Percentiles rank a stretch among this genome's conserved stretches.
Evolutionary conservation across 441 rosid species (phyloP).

Genomic region (Gossypium davidsonii): DNA sequence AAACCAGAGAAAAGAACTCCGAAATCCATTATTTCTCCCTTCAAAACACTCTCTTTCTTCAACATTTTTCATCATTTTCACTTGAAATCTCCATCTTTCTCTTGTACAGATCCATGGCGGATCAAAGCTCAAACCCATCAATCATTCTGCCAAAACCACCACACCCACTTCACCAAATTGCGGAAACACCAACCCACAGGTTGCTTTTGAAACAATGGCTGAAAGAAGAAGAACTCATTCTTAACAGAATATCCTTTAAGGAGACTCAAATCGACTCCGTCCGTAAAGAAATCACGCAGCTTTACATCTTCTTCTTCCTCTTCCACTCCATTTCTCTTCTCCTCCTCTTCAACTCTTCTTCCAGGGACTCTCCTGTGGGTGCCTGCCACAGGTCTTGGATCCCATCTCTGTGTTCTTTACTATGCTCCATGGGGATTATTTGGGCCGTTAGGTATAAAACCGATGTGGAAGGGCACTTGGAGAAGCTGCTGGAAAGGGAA

Average conservation of each 20-base stretch:
- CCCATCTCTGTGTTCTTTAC: constrained; percentile 60
- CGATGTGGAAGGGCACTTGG: constrained; percentile 68
- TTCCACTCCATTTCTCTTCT: constrained; percentile 70
- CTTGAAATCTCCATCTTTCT: neutral
- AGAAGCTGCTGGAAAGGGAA: constrained; percentile 77
- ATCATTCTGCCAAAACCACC: constrained; percentile 47
- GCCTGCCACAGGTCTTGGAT: constrained; percentile 65
- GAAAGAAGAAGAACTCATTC: constrained; percentile 79
- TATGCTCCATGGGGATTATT: constrained; percentile 62
- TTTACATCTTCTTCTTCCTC: constrained; percentile 75
- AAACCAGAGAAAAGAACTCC: neutral
- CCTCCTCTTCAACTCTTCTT: constrained; percentile 61
- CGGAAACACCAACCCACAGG: constrained; percentile 83
- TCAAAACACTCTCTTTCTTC: neutral
- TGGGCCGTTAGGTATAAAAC: constrained; percentile 86
- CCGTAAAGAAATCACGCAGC: constrained; percentile 59
- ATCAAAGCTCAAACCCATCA: constrained; percentile 29
- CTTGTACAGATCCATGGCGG: neutral
- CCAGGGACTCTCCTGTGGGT: constrained; percentile 9
- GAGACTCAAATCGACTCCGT: constrained; percentile 66
- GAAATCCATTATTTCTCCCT: neutral
- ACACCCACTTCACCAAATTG: constrained; percentile 88
- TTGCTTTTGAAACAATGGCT: constrained; percentile 92
- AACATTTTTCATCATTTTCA: neutral
- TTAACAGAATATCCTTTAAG: constrained; percentile 58